Conservation (phyloP, 2,329 filamentous ascomycete genomes). For the Alternaria tenuissima region DNA sequence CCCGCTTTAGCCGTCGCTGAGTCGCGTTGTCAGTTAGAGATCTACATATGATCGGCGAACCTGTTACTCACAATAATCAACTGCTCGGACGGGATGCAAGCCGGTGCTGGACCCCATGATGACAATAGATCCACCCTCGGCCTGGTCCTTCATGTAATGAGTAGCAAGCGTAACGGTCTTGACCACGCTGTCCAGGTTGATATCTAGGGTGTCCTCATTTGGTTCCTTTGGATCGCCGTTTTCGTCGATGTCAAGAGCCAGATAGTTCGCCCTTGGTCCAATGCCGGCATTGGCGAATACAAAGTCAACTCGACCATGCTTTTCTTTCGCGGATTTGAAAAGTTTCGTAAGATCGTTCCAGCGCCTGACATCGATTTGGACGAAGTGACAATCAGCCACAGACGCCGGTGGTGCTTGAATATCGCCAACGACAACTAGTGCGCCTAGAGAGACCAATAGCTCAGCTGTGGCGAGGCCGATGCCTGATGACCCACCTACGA, state of each 20-base stretch:
- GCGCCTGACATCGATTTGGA: slow-evolving; percentile 54
- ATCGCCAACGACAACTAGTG: slow-evolving; percentile 65
- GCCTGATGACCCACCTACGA: slow-evolving; percentile 63
- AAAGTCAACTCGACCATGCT: slow-evolving; percentile 56
- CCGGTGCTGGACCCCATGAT: slow-evolving; percentile 62
- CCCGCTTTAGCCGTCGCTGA: slow-evolving; percentile 63
- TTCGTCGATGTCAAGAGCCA: slow-evolving; percentile 58
- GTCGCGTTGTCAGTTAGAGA: background rate
- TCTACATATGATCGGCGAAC: background rate
- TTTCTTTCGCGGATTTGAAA: slow-evolving; percentile 60
- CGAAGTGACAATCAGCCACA: slow-evolving; percentile 33
- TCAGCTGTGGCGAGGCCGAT: slow-evolving; percentile 65
- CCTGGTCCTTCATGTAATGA: slow-evolving; percentile 60
- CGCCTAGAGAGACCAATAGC: slow-evolving; percentile 61
- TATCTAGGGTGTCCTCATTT: slow-evolving; percentile 54
- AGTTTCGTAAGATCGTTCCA: slow-evolving; percentile 62
- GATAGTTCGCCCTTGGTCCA: slow-evolving; percentile 56
- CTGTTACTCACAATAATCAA: slow-evolving; percentile 59
- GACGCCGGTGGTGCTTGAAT: slow-evolving; percentile 51
- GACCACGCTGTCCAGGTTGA: slow-evolving; percentile 60
- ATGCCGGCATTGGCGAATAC: slow-evolving; percentile 66
- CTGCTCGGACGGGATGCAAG: slow-evolving; percentile 60
- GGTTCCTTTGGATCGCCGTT: slow-evolving; percentile 61
- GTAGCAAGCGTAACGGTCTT: slow-evolving; percentile 61
- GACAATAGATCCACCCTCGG: slow-evolving; percentile 62